These are phyloP conservation scores for Auxenochlorella pyrenoidosa DNA, from an alignment of 139 green algal genomes.

Conservation along the genomic window DNA sequence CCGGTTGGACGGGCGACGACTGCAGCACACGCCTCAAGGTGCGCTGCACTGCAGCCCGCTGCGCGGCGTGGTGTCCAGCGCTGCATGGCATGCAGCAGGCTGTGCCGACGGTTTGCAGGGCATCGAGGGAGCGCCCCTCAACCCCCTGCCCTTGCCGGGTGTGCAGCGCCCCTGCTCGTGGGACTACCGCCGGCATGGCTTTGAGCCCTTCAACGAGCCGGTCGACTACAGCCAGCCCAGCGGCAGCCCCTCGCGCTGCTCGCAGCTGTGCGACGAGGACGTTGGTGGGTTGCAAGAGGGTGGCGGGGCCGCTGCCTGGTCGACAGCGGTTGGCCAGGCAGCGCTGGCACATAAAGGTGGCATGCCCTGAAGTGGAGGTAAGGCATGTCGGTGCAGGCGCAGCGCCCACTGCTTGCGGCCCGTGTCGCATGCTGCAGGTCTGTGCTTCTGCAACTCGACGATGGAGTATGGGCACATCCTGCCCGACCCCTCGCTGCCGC, in stretches of 20 bases:
- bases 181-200: neutral
- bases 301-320: neutral
- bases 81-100: neutral
- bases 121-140: neutral
- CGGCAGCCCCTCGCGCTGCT: neutral
- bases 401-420: too few relatives aligned
- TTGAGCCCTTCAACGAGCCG: neutral
- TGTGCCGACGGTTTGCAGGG: neutral
- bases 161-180: neutral
- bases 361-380: too few relatives aligned
- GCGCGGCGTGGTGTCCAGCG: neutral
- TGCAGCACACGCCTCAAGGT: slow-evolving; percentile 1
- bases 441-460: neutral
- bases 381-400: too few relatives aligned
- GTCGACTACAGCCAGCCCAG: neutral
- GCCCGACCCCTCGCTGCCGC: neutral
- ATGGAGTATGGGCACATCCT: neutral
- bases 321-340: neutral
- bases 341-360: too few relatives aligned
- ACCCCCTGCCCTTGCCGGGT: too few relatives aligned
- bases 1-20: neutral
- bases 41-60: neutral
- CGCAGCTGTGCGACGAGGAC: neutral
- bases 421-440: neutral
- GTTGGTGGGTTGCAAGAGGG: neutral